Percentiles rank a stretch among this genome's conserved stretches.
Evolutionary conservation across 2,329 filamentous ascomycete genomes (phyloP).

Genomic region (Penicillium sp.): DNA sequence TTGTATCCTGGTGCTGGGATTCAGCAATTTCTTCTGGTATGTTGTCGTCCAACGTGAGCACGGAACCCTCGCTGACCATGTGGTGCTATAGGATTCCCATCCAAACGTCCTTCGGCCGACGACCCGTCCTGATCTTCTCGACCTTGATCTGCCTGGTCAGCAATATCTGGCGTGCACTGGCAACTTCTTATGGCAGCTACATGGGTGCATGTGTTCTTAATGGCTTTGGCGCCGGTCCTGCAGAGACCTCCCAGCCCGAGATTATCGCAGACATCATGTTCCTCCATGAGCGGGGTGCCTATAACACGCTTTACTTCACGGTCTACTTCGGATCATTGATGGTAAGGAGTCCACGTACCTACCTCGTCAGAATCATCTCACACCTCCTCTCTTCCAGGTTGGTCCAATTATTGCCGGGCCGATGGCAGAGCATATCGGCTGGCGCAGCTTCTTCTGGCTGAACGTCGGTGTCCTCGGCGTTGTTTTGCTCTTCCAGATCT

Average conservation of each 20-base stretch:
- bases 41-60: background rate
- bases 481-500: slow-evolving; percentile 55
- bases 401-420: slow-evolving; percentile 61
- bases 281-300: slow-evolving; percentile 64
- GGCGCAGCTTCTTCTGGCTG: slow-evolving; percentile 67
- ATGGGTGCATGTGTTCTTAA: slow-evolving; percentile 66
- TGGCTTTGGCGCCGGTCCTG: slow-evolving; percentile 63
- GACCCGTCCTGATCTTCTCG: slow-evolving; percentile 56
- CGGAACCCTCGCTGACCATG: background rate
- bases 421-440: slow-evolving; percentile 61
- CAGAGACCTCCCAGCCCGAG: slow-evolving; percentile 63
- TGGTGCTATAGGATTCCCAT: slow-evolving; percentile 52
- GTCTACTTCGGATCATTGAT: slow-evolving; percentile 65
- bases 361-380: background rate
- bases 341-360: slow-evolving; percentile 38
- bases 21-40: slow-evolving; percentile 62
- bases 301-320: slow-evolving; percentile 63
- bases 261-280: slow-evolving; percentile 68
- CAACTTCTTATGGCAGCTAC: slow-evolving; percentile 61
- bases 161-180: slow-evolving; percentile 60
- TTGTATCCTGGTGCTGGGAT: slow-evolving; percentile 58
- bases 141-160: slow-evolving; percentile 55
- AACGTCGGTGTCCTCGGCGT: slow-evolving; percentile 58
- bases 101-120: slow-evolving; percentile 56
- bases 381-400: slow-evolving; percentile 38